phyloP scores from a whole-genome alignment of 345 rosid genomes.

The Rhodamnia argentea region DNA sequence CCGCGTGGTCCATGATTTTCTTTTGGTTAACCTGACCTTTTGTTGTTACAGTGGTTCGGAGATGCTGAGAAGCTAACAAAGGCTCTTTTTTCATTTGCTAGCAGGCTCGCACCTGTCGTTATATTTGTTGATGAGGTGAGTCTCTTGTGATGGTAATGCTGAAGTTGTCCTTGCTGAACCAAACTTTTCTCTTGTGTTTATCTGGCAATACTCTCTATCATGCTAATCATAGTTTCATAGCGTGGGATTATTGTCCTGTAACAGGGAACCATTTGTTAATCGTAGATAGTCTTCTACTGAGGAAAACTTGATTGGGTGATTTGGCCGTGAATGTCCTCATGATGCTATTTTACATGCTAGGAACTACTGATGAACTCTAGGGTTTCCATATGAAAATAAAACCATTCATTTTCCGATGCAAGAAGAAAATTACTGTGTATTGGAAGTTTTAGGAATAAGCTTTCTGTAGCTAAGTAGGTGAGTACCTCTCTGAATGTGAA shows the following conservation, averaged over 20 bases:
- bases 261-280: neutral
- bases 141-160: neutral
- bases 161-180: neutral
- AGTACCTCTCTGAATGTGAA: neutral
- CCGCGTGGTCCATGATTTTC: neutral
- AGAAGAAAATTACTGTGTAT: neutral
- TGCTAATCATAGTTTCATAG: neutral
- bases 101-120: conserved; percentile 86
- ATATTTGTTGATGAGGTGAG: conserved; percentile 97
- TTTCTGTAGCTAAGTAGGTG: neutral
- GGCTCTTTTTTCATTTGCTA: conserved; percentile 92
- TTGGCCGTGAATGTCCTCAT: no score
- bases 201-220: neutral
- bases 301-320: no score
- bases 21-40: neutral
- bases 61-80: conserved; percentile 98
- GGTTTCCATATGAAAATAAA: neutral
- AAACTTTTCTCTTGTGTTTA: neutral
- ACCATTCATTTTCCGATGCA: neutral
- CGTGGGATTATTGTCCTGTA: neutral
- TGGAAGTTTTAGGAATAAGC: neutral
- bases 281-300: neutral
- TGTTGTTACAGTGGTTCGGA: conserved; percentile 84
- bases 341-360: neutral
- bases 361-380: neutral